These are phyloP conservation scores for Neonectria punicea DNA, from an alignment of 2,329 filamentous ascomycete genomes.

Conservation along the genomic window DNA sequence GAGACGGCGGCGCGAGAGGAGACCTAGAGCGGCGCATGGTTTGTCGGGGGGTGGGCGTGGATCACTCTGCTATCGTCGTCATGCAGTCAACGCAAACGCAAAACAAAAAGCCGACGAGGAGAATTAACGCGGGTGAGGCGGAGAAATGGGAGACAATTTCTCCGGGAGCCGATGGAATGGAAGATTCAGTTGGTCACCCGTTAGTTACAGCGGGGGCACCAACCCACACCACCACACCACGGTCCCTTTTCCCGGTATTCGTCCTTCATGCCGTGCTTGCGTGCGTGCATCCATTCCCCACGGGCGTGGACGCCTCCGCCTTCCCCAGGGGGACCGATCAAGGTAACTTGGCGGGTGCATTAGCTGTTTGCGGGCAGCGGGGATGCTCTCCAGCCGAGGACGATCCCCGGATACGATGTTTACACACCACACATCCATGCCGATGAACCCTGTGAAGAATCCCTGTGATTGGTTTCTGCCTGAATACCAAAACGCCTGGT, in stretches of 20 bases:
- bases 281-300: not conserved
- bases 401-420: not conserved
- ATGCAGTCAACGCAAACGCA: not conserved
- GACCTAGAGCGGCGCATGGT: slow-evolving; percentile 18
- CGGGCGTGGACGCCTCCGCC: not conserved
- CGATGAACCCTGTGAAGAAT: not conserved
- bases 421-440: not conserved
- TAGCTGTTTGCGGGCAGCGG: too few relatives aligned
- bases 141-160: slow-evolving; percentile 16
- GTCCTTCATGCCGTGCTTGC: too few relatives aligned
- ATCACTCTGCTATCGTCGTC: not conserved
- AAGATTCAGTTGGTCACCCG: not conserved
- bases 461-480: not conserved
- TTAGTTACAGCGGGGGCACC: not conserved
- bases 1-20: slow-evolving; percentile 3
- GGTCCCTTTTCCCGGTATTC: not conserved
- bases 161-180: not conserved
- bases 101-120: slow-evolving; percentile 12
- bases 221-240: too few relatives aligned
- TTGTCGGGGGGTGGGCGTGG: not conserved
- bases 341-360: too few relatives aligned
- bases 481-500: not conserved
- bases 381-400: not conserved
- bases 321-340: not conserved
- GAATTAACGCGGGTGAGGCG: slow-evolving; percentile 16